Evolutionary conservation across 768 basidiomycete genomes (phyloP).

Genomic region (Hysterangium stoloniferum): DNA sequence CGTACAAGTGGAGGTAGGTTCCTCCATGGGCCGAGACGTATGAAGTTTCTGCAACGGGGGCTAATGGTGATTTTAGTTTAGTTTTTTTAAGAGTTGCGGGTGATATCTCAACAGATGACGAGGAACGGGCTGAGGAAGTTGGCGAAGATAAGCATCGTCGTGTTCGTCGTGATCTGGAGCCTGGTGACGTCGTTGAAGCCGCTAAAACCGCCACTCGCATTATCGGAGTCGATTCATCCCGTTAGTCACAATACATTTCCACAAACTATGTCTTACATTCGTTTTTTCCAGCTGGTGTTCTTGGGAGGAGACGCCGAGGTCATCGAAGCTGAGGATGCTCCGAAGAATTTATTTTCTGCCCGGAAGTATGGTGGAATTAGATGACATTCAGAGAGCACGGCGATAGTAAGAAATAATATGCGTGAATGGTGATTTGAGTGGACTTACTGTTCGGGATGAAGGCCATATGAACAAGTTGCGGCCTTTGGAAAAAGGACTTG

Average conservation of each 20-base stretch:
- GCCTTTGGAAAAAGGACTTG: constrained; percentile 77
- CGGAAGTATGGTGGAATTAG: constrained; percentile 73
- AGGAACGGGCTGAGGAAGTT: constrained; percentile 65
- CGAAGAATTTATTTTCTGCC: constrained; percentile 74
- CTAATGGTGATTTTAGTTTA: constrained; percentile 39
- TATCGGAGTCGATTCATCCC: constrained; percentile 86
- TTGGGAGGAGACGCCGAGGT: constrained; percentile 81
- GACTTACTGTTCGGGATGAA: constrained; percentile 23
- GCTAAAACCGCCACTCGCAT: constrained; percentile 82
- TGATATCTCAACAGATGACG: constrained; percentile 25
- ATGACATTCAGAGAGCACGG: constrained; percentile 72
- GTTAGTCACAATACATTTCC: too few relatives aligned
- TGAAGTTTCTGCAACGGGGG: constrained; percentile 55
- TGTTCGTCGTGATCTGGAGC: constrained; percentile 79
- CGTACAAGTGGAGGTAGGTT: constrained; percentile 48
- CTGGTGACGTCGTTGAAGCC: constrained; percentile 84
- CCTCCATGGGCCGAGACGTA: constrained; percentile 72
- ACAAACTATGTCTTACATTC: too few relatives aligned
- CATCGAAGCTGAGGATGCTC: constrained; percentile 81
- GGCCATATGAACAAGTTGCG: constrained; percentile 73
- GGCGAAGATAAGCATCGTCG: constrained; percentile 84
- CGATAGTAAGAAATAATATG: constrained; percentile 61
- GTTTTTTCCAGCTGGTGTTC: constrained; percentile 66
- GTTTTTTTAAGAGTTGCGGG: too few relatives aligned
- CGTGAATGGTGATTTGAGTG: background rate